phyloP scores from a whole-genome alignment of 345 rosid species.

The Ricinus communis region DNA sequence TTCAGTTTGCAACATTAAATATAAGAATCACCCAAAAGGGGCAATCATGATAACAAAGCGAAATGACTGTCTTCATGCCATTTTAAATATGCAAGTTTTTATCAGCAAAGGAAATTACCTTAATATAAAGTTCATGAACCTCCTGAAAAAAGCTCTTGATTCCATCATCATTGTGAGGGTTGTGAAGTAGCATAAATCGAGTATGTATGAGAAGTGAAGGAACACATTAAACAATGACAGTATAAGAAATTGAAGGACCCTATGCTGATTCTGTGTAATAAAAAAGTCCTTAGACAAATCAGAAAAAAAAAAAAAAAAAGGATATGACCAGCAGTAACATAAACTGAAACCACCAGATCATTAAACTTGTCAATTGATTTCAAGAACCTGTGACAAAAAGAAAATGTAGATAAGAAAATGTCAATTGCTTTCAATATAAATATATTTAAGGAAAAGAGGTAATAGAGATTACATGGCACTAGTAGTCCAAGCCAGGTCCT shows the following conservation, averaged over 20 bases:
- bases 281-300: background rate
- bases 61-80: background rate
- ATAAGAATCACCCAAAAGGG: background rate
- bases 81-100: too few species aligned
- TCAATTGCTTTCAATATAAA: too few species aligned
- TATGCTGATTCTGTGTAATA: background rate
- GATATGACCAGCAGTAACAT: slow-evolving; percentile 98
- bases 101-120: slow-evolving; percentile 51
- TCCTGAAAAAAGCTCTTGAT: slow-evolving; percentile 96
- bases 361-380: slow-evolving; percentile 90
- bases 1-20: too few species aligned
- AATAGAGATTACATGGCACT: slow-evolving; percentile 74
- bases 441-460: background rate
- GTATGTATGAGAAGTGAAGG: slow-evolving; percentile 72
- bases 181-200: slow-evolving; percentile 91
- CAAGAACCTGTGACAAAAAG: slow-evolving; percentile 59
- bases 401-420: background rate
- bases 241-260: background rate
- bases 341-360: slow-evolving; percentile 89
- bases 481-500: slow-evolving; percentile 96
- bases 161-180: slow-evolving; percentile 93
- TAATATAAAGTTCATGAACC: slow-evolving; percentile 72
- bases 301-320: slow-evolving; percentile 30
- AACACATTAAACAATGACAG: background rate
- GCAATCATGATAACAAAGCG: too few species aligned